These are phyloP conservation scores for Ganoderma lingzhi DNA, from an alignment of 1,284 basidiomycete species.

Conservation along the genomic window DNA sequence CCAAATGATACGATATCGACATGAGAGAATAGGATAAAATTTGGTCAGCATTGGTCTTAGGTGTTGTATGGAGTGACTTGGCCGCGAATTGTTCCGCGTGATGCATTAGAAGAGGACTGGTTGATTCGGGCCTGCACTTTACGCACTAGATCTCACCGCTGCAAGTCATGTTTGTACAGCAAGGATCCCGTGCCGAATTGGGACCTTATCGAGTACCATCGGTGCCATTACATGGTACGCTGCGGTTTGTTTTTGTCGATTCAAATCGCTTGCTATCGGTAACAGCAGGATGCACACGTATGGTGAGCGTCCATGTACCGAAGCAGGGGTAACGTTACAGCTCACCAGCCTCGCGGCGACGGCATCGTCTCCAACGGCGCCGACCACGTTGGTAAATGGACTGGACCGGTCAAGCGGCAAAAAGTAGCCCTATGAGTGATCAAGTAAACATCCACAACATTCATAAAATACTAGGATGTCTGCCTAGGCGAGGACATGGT, in stretches of 20 bases:
- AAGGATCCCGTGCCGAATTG: not conserved
- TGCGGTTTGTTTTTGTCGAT: not conserved
- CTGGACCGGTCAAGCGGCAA: not conserved
- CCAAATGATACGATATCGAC: constrained; percentile 4
- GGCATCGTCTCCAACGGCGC: not conserved
- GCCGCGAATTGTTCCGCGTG: not conserved
- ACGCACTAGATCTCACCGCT: not conserved
- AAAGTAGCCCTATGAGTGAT: not conserved
- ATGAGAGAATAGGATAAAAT: not conserved
- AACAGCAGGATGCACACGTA: not conserved
- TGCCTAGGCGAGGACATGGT: not conserved
- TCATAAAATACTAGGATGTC: not conserved
- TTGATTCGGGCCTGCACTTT: not conserved
- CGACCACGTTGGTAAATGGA: not conserved
- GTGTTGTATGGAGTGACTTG: not conserved
- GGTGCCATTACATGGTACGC: not conserved
- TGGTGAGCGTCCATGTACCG: not conserved
- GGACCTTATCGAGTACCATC: not conserved
- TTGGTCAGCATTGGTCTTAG: not conserved
- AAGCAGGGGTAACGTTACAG: too few species aligned
- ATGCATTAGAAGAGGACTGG: not conserved
- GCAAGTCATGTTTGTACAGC: not conserved
- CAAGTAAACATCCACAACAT: not conserved
- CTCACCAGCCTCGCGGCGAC: not conserved
- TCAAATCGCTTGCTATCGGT: not conserved